A percentile compares a stretch with the other conserved stretches of the same genome.
These are phyloP conservation scores for Alternaria sp. DNA, from an alignment of 2,329 filamentous ascomycete genomes.

Conservation along the genomic window DNA sequence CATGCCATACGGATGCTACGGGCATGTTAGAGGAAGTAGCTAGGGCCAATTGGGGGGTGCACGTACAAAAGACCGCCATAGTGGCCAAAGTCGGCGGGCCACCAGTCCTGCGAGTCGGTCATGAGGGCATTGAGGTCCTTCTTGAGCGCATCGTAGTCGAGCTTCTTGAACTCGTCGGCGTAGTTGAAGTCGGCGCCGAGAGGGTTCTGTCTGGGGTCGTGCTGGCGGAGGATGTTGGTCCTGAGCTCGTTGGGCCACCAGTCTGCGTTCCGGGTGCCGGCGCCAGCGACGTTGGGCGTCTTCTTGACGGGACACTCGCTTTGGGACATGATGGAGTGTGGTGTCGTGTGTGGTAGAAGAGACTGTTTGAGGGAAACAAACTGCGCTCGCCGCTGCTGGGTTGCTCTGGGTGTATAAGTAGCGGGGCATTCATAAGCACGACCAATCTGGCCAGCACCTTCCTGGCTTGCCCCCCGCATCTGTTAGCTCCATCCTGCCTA, in stretches of 20 bases:
- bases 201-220: slow-evolving; percentile 69
- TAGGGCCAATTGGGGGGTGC: background rate
- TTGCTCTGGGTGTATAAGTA: slow-evolving; percentile 28
- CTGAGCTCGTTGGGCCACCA: slow-evolving; percentile 76
- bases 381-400: slow-evolving; percentile 2
- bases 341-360: slow-evolving; percentile 18
- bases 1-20: slow-evolving; percentile 73
- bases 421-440: slow-evolving; percentile 39
- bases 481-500: slow-evolving; percentile 27
- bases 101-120: slow-evolving; percentile 81
- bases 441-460: slow-evolving; percentile 30
- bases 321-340: slow-evolving; percentile 38
- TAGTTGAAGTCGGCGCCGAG: slow-evolving; percentile 73
- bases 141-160: slow-evolving; percentile 75
- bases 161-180: slow-evolving; percentile 71
- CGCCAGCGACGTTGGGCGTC: slow-evolving; percentile 55
- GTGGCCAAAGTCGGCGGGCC: slow-evolving; percentile 82
- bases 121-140: slow-evolving; percentile 74
- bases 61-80: slow-evolving; percentile 74
- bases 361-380: slow-evolving; percentile 11
- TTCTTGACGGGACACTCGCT: slow-evolving; percentile 46
- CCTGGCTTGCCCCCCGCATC: slow-evolving; percentile 32
- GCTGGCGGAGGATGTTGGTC: slow-evolving; percentile 76
- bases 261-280: slow-evolving; percentile 71
- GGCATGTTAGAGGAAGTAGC: slow-evolving; percentile 7